Percentiles rank a stretch among this genome's conserved stretches.
Evolutionary conservation across 106 monocot genomes (phyloP).

Genomic region (Dactylorhiza incarnata): DNA sequence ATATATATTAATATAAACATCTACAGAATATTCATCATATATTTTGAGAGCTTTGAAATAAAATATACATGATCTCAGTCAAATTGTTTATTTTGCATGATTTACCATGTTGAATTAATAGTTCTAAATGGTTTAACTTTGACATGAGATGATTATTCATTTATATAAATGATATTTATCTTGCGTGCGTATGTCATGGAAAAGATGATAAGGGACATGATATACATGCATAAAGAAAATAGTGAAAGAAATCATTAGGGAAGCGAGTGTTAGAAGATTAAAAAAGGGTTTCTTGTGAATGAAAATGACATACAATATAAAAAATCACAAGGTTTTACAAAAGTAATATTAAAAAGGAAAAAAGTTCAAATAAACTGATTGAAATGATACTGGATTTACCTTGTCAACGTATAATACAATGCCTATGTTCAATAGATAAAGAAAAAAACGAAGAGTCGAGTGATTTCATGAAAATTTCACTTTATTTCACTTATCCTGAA

Average conservation of each 20-base stretch:
- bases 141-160: background rate
- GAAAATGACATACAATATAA: background rate
- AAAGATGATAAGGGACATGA: background rate
- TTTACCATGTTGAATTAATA: background rate
- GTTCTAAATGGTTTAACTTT: background rate
- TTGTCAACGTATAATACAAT: background rate
- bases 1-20: background rate
- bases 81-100: background rate
- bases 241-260: background rate
- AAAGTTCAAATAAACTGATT: background rate
- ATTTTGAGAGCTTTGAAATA: background rate
- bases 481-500: background rate
- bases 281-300: background rate
- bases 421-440: background rate
- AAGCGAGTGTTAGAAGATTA: background rate
- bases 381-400: background rate
- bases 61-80: background rate
- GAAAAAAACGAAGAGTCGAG: background rate
- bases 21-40: background rate
- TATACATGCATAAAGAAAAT: background rate
- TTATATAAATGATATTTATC: background rate
- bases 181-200: background rate
- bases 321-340: background rate
- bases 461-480: background rate
- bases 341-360: background rate